Conservation (phyloP, 768 basidiomycete species). For the Kwoniella heveanensis region DNA sequence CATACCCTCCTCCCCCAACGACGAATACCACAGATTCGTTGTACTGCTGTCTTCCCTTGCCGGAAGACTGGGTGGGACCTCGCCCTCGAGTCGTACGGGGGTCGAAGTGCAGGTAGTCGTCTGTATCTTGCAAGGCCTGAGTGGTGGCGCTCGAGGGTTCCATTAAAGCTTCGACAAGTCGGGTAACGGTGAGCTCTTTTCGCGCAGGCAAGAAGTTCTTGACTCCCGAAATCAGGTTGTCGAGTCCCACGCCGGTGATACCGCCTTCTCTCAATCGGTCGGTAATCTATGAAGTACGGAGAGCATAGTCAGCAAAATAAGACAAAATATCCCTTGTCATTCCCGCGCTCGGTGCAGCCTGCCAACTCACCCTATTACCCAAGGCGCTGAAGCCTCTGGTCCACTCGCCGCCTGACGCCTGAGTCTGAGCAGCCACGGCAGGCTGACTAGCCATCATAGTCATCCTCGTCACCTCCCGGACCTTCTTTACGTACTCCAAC, state of each 20-base stretch:
- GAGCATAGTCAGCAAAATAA: background rate
- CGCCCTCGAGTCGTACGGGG: slow-evolving; percentile 71
- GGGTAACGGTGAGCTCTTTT: slow-evolving; percentile 84
- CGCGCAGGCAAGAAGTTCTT: slow-evolving; percentile 96
- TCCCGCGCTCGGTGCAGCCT: too few species aligned
- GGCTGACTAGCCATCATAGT: slow-evolving; percentile 68
- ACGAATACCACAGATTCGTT: slow-evolving; percentile 87
- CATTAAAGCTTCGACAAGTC: slow-evolving; percentile 94
- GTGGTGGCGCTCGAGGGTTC: slow-evolving; percentile 92
- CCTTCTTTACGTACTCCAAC: slow-evolving; percentile 86
- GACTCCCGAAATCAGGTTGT: slow-evolving; percentile 94
- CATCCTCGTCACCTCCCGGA: slow-evolving; percentile 91
- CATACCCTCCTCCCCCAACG: slow-evolving; percentile 94
- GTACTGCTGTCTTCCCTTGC: slow-evolving; percentile 68
- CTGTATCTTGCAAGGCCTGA: slow-evolving; percentile 91
- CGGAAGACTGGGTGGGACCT: slow-evolving; percentile 57
- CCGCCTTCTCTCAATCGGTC: slow-evolving; percentile 92
- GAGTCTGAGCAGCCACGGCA: slow-evolving; percentile 61
- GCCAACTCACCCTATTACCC: slow-evolving; percentile 73
- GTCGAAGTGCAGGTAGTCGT: slow-evolving; percentile 92
- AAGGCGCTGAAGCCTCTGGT: slow-evolving; percentile 92
- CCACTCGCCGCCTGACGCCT: slow-evolving; percentile 74
- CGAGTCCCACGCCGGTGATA: slow-evolving; percentile 63
- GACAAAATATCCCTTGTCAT: too few species aligned
- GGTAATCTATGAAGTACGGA: slow-evolving; percentile 66